phyloP scores from a whole-genome alignment of 73 alveolate species.

The Urostyla sp. region DNA sequence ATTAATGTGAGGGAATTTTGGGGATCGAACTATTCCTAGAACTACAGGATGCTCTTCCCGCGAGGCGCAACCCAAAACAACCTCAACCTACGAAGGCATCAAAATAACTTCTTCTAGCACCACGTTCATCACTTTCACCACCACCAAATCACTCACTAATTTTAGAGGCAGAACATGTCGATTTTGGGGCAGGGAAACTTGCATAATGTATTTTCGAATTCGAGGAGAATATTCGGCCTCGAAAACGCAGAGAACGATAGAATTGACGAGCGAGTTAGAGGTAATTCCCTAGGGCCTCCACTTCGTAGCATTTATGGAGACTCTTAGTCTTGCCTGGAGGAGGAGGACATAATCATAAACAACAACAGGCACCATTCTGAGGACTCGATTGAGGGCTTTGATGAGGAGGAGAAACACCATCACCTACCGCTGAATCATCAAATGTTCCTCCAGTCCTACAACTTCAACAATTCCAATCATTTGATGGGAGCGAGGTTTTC shows the following conservation, averaged over 20 bases:
- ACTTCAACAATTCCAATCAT: not conserved
- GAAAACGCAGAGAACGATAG: not conserved
- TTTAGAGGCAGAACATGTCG: too few relatives aligned
- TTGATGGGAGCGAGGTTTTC: constrained; percentile 47
- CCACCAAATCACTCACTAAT: too few relatives aligned
- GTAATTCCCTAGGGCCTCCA: constrained; percentile 54
- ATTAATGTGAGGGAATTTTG: constrained; percentile 57
- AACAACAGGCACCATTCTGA: constrained; percentile 17
- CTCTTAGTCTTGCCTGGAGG: constrained; percentile 40
- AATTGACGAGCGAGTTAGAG: not conserved
- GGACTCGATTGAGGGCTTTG: constrained; percentile 30
- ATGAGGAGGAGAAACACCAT: constrained; percentile 54
- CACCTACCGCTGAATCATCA: constrained; percentile 33
- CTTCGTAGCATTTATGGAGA: constrained; percentile 41
- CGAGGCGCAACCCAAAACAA: too few relatives aligned
- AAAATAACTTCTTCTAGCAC: too few relatives aligned
- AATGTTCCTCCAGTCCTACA: constrained; percentile 11
- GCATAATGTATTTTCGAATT: constrained; percentile 22
- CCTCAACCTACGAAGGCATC: too few relatives aligned
- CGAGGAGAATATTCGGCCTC: constrained; percentile 2
- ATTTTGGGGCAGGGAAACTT: constrained; percentile 1
- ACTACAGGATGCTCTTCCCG: constrained; percentile 43
- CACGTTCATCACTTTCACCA: too few relatives aligned
- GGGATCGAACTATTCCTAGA: constrained; percentile 22
- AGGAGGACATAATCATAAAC: constrained; percentile 2